Evolutionary conservation across 1,284 basidiomycete genomes (phyloP).

Genomic region (Trichosporon faecale): DNA sequence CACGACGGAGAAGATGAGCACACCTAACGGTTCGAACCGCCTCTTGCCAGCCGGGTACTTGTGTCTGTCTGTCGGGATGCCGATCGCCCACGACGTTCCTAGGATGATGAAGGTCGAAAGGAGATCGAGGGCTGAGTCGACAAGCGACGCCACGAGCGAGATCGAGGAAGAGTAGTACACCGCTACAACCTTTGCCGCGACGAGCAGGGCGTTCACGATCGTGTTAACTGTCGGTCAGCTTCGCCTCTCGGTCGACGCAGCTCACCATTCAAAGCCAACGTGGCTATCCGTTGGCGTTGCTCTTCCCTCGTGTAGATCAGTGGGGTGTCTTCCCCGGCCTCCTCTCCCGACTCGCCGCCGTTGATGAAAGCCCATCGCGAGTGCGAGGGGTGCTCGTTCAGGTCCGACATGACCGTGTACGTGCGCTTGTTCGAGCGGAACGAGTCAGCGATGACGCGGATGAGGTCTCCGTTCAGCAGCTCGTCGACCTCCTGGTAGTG

Average conservation of each 20-base stretch:
- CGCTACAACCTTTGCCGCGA: slow-evolving; percentile 56
- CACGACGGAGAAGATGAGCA: slow-evolving; percentile 58
- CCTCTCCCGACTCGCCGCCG: slow-evolving; percentile 14
- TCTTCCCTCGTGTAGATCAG: slow-evolving; percentile 34
- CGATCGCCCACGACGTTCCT: slow-evolving; percentile 49
- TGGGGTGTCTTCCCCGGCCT: slow-evolving; percentile 27
- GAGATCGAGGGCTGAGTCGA: slow-evolving; percentile 59
- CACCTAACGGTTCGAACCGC: slow-evolving; percentile 55
- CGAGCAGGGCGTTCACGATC: slow-evolving; percentile 55
- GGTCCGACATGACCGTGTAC: background rate
- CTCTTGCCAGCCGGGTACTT: slow-evolving; percentile 57
- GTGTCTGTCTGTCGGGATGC: slow-evolving; percentile 43
- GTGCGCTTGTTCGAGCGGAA: slow-evolving; percentile 27
- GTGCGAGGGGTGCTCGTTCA: background rate
- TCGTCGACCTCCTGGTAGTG: slow-evolving; percentile 50
- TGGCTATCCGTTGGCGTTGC: slow-evolving; percentile 41
- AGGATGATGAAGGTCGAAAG: slow-evolving; percentile 56
- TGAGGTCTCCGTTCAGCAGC: slow-evolving; percentile 47
- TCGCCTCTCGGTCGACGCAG: background rate
- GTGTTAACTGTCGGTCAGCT: slow-evolving; percentile 46
- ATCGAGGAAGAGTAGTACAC: slow-evolving; percentile 58
- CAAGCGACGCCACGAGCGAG: slow-evolving; percentile 58
- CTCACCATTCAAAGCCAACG: slow-evolving; percentile 46
- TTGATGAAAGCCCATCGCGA: background rate
- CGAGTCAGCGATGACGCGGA: slow-evolving; percentile 42